Conservation (phyloP, 75 land plant species). For the Pinus taeda region DNA sequence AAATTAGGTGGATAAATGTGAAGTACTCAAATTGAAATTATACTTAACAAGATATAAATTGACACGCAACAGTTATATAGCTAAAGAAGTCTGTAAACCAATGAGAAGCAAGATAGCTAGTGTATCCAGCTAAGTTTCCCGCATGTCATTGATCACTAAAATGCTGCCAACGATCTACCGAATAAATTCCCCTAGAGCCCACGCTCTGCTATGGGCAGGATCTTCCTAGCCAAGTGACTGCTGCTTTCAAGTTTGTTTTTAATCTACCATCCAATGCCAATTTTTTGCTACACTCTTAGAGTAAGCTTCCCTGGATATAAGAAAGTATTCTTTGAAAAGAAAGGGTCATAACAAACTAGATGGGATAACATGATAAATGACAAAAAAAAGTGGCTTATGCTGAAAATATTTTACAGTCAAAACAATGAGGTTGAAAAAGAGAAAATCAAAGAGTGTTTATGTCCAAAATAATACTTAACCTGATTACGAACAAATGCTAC, state of each 20-base stretch:
- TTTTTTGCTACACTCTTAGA: neutral
- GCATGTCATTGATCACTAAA: too few relatives aligned
- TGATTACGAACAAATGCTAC: conserved; percentile 87
- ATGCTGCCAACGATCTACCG: too few relatives aligned
- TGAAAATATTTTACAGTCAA: neutral
- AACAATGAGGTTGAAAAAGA: neutral
- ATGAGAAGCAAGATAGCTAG: too few relatives aligned
- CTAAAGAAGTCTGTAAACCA: too few relatives aligned
- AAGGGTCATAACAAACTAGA: neutral
- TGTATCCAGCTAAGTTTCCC: too few relatives aligned
- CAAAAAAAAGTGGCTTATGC: neutral
- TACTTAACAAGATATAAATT: too few relatives aligned
- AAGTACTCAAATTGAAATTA: too few relatives aligned
- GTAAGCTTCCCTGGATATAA: too few relatives aligned
- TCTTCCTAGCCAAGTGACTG: neutral
- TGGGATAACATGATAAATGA: neutral
- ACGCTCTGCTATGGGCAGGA: too few relatives aligned
- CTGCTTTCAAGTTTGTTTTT: neutral
- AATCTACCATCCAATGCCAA: neutral
- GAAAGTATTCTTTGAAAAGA: neutral
- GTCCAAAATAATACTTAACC: conserved; percentile 29
- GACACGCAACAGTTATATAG: too few relatives aligned
- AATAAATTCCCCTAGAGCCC: too few relatives aligned
- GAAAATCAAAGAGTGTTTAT: neutral
- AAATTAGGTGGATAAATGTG: too few relatives aligned